Base-by-base conservation (phyloP, 1,284 basidiomycete species). In the Pascua sp. region DNA sequence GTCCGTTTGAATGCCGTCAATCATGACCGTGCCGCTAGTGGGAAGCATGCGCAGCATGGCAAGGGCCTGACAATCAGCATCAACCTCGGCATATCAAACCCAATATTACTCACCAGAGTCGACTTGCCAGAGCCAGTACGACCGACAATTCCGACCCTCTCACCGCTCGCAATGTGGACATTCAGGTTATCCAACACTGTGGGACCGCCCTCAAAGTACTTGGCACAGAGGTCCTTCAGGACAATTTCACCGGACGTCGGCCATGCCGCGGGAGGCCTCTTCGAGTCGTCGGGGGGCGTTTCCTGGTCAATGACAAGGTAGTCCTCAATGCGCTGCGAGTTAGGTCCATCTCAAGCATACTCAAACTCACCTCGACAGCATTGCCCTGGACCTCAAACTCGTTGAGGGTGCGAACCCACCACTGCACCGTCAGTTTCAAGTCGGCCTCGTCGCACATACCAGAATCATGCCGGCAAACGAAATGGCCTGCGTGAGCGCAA, bases 251-350 rank as follows among this genome's bases (percentile, higher is more conserved):
- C 89, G 42, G 84, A 86, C 0, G 85, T 81, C 0, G 89, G 89
- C 88, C 89, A 90, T 59, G 86, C 84, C 0, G 88, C 88, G 4
- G 89, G 86, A 37, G 88, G 88, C 45, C 80, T 76, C 8, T 84
- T 83, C 12, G 71, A 67, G 24, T 77, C 69, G 0, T 79, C 80
- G 1, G 81, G 67, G 53, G 80, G 78, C 1, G 83, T 82, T 68
- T 90, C 89, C 68, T 89, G 86, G 54, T 88, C 87, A 55, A 89
- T 87, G 12, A 79, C 72, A 47, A 88, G 72, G 68, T 90, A 90
- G 36, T 83, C 82, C 66, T 87, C 82, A 53, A 91, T 85, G 37
- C 89, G 83, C 66, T 32, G 24, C 24, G 24, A 32, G 24, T 32
- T 32, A 32, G 24, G 24, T 32, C 24, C 24, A 7, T 32, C 24